Evolutionary conservation across 2,329 filamentous ascomycete genomes (phyloP).

Genomic region (Penicillium capsulatum): DNA sequence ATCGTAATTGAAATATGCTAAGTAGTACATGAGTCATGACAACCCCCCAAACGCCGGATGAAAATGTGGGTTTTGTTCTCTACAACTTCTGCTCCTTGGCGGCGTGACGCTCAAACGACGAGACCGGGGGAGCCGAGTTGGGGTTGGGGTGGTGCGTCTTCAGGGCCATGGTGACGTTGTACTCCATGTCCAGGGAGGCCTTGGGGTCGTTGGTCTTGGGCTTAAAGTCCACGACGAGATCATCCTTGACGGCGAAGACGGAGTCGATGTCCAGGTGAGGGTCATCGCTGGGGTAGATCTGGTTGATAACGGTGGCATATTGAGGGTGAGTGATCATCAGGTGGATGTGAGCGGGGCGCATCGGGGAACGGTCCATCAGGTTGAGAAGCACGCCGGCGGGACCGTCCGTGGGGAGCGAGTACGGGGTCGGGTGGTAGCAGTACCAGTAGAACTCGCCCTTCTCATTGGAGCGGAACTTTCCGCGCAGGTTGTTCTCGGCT

Average conservation of each 20-base stretch:
- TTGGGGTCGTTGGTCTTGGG: slow-evolving; percentile 50
- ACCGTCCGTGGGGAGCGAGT: slow-evolving; percentile 64
- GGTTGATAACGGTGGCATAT: slow-evolving; percentile 55
- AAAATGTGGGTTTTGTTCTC: too few species aligned
- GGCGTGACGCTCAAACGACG: slow-evolving; percentile 38
- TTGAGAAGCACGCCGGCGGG: slow-evolving; percentile 52
- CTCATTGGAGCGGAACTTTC: slow-evolving; percentile 68
- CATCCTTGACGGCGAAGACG: slow-evolving; percentile 60
- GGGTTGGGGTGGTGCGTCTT: slow-evolving; percentile 40
- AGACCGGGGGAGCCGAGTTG: slow-evolving; percentile 37
- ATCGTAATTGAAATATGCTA: too few species aligned
- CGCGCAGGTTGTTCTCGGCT: slow-evolving; percentile 68
- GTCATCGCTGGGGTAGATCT: slow-evolving; percentile 58
- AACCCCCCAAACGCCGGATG: too few species aligned
- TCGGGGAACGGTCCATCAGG: slow-evolving; percentile 55
- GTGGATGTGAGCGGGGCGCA: slow-evolving; percentile 61
- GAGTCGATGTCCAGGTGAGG: slow-evolving; percentile 56
- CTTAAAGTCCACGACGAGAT: slow-evolving; percentile 56
- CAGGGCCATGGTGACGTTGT: slow-evolving; percentile 57
- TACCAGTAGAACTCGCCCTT: slow-evolving; percentile 65
- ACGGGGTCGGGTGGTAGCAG: slow-evolving; percentile 72
- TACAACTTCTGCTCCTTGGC: slow-evolving; percentile 17
- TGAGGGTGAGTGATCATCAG: slow-evolving; percentile 54
- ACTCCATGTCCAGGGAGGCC: slow-evolving; percentile 57
- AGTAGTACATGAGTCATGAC: too few species aligned